Base-by-base conservation (phyloP, 805 yeast species). In the Aciculoconidium aculeatum region DNA sequence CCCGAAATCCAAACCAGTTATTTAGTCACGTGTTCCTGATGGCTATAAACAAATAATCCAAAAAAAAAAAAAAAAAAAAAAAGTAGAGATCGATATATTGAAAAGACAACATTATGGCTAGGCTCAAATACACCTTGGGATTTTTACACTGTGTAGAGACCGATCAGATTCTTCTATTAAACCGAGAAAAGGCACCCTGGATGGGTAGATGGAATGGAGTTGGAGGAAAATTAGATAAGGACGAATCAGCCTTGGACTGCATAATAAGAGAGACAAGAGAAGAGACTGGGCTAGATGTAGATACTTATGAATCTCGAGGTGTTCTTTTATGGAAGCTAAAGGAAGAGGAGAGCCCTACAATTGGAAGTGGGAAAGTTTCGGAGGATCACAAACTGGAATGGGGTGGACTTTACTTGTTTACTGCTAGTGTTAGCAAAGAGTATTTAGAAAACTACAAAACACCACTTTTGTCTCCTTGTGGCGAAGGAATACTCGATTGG, bases 151-250 rank as follows among this genome's bases (percentile, higher is more conserved):
- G 64, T 34, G 35, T 36, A 2, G 64, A 55, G 25, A 47, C 55
- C 13, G 37, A 47, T 20, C 44, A 57, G 23, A 41, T 62, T 11
- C 54, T 64, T 8, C 40, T 65, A 6, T 43, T 65, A 11, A 65
- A 65, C 31, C 44, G 70, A 14, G 55, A 59, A 32, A 65, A 65
- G 32, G 44, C 53, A 7, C 70, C 70, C 1, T 62, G 67, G 65
- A 65, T 64, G 69, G 70, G 70, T 10, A 44, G 59, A 27, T 65
- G 70, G 70, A 64, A 65, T 39, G 70, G 70, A 8, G 67, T 65
- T 8, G 70, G 70, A 6, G 70, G 70, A 5, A 64, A 65, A 34
- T 36, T 64, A 11, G 61, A 61, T 18, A 31, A 39, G 1, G 41
- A 33, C 11, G 70, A 65, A 37, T 37, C 56, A 2, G 61, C 68